Conservation (phyloP, 148 eudicot species). For the Persicaria tinctoria region DNA sequence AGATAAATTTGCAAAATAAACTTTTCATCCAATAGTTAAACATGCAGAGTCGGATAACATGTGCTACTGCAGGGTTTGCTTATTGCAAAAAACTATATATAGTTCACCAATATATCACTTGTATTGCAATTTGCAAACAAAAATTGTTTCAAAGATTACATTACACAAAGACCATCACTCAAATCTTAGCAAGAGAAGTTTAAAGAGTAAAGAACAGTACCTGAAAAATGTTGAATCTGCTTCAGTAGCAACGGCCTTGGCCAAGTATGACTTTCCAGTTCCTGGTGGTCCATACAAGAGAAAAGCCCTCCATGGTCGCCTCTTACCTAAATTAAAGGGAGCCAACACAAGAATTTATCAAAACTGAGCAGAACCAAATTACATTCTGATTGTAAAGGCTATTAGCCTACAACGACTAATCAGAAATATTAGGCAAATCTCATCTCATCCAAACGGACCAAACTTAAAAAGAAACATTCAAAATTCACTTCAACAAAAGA, state of each 20-base stretch:
- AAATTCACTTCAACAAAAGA: not conserved
- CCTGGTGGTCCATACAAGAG: slow-evolving; percentile 98
- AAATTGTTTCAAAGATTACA: not conserved
- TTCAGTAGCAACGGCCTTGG: slow-evolving; percentile 99
- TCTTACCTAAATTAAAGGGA: slow-evolving; percentile 52
- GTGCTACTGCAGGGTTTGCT: not conserved
- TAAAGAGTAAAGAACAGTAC: slow-evolving; percentile 23
- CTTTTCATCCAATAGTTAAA: not conserved
- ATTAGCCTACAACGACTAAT: not conserved
- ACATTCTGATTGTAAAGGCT: not conserved
- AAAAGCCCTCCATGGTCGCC: slow-evolving; percentile 99
- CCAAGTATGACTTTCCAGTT: slow-evolving; percentile 95
- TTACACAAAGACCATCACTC: not conserved
- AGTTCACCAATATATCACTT: not conserved
- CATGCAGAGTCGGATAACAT: not conserved
- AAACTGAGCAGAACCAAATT: not conserved
- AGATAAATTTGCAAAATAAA: not conserved
- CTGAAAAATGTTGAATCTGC: slow-evolving; percentile 98
- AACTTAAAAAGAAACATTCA: not conserved
- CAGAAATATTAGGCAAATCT: not conserved
- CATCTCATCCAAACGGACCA: not conserved
- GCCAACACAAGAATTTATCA: not conserved
- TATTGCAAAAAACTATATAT: not conserved
- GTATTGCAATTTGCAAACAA: not conserved
- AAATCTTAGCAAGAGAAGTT: not conserved